Conservation (phyloP, 495 filamentous ascomycete genomes). For the Aspergillus cavernicola region DNA sequence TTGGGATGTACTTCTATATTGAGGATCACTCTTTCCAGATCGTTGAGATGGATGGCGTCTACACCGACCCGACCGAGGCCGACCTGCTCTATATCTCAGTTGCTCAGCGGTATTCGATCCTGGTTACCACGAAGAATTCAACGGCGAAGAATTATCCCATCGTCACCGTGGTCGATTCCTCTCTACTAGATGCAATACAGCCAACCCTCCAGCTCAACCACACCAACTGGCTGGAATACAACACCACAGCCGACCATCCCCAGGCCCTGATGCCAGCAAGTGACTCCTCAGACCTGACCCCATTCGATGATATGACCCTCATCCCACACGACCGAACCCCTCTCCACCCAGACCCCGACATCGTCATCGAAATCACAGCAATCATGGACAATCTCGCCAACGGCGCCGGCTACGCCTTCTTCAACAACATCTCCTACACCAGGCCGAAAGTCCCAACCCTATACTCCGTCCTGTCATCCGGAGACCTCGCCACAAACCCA, state of each 20-base stretch:
- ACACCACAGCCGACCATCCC: slow-evolving; percentile 52
- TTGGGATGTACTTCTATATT: slow-evolving; percentile 75
- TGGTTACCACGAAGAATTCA: slow-evolving; percentile 63
- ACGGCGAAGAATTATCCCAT: slow-evolving; percentile 65
- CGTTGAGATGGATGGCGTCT: slow-evolving; percentile 53
- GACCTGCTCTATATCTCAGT: slow-evolving; percentile 61
- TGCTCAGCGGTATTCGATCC: slow-evolving; percentile 68
- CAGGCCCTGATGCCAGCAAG: slow-evolving; percentile 43
- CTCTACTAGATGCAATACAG: slow-evolving; percentile 29
- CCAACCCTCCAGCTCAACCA: slow-evolving; percentile 56
- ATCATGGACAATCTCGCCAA: slow-evolving; percentile 48
- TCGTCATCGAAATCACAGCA: slow-evolving; percentile 28
- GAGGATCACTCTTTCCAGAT: slow-evolving; percentile 64
- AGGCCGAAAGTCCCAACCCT: slow-evolving; percentile 74
- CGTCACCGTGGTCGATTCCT: slow-evolving; percentile 37
- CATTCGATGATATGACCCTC: slow-evolving; percentile 55
- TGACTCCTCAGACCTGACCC: slow-evolving; percentile 35
- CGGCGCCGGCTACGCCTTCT: slow-evolving; percentile 56
- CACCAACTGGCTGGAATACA: slow-evolving; percentile 77
- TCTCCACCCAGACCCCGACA: slow-evolving; percentile 26
- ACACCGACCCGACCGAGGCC: slow-evolving; percentile 53
- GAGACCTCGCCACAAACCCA: slow-evolving; percentile 56
- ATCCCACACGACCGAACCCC: slow-evolving; percentile 44
- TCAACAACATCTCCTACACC: slow-evolving; percentile 77
- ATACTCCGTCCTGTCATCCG: slow-evolving; percentile 68